Evolutionary conservation across 2,329 filamentous ascomycete genomes (phyloP), one percentile per base, ranked within the genome.

Genomic region (Colletotrichum godetiae): DNA sequence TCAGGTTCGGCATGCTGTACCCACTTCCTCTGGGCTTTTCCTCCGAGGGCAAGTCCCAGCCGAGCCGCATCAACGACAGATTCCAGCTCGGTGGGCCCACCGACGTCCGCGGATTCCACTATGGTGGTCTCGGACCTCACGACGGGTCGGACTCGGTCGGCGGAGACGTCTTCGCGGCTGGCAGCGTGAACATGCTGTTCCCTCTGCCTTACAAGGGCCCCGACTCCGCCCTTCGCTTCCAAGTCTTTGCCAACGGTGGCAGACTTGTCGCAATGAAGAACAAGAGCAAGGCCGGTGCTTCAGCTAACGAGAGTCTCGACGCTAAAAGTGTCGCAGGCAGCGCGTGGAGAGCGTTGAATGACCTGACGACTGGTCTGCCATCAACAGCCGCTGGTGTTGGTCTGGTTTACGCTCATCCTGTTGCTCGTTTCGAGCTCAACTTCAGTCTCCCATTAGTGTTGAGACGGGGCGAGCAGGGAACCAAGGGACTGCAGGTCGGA

Each of bases 11-110:
- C 46, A 81, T 98, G 61, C 87, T 99, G 10, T 97, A 93, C 80
- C 97, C 97, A 1, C 86, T 99, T 19, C 89, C 94, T 1, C 84
- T 93, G 8, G 91, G 91, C 7, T 90, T 88, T 77, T 77, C 87
- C 63, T 78, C 87, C 65, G 78, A 83, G 22, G 85, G 86, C 61
- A 84, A 85, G 24, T 88, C 92, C 0, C 86, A 89, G 29, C 90
- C 92, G 5, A 97, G 94, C 76, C 91, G 94, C 35, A 89, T 98
- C 79, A 98, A 97, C 80, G 97, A 99, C 82, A 94, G 97, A 57
- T 99, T 99, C 86, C 92, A 95, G 79, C 93, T 99, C 37, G 97
- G 97, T 56, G 97, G 97, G 0, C 96, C 97, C 4, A 98, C 95
- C 3, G 96, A 98, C 80, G 94, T 99, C 15, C 94, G 97, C 68